Conservation (phyloP, 2,329 filamentous ascomycete genomes). For the Fusarium acutatum region DNA sequence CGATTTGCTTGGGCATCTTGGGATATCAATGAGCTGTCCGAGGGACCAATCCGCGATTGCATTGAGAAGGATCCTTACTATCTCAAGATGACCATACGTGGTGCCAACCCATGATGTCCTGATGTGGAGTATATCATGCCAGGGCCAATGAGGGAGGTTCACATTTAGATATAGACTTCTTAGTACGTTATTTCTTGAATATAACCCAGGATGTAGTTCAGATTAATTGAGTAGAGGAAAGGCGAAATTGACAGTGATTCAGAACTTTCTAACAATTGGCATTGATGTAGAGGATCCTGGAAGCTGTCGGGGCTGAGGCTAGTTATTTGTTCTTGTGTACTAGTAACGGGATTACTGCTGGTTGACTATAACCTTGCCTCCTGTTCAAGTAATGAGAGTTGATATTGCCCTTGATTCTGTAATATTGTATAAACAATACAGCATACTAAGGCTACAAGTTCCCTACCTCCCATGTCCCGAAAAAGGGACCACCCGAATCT, state of each 20-base stretch:
- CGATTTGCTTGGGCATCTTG: neutral
- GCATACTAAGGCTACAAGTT: neutral
- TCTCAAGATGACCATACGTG: neutral
- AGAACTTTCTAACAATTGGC: no score
- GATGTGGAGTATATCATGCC: neutral
- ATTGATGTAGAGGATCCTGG: no score
- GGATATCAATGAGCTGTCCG: neutral
- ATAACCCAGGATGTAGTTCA: no score
- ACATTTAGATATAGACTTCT: neutral
- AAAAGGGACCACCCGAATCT: neutral
- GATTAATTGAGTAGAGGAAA: no score
- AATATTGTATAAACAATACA: neutral
- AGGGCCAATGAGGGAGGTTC: neutral
- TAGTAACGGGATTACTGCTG: neutral
- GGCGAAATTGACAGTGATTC: no score
- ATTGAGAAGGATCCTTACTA: neutral
- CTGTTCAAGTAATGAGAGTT: neutral
- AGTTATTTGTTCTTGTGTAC: no score
- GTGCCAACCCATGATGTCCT: neutral
- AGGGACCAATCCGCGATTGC: neutral
- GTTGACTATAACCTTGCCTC: no score
- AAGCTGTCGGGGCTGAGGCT: no score
- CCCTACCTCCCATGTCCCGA: neutral
- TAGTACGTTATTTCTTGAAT: neutral
- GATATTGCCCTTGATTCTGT: accelerated